Evolutionary conservation across 2,329 filamentous ascomycete genomes (phyloP).

Genomic region (Drechslerella coelobrocha): DNA sequence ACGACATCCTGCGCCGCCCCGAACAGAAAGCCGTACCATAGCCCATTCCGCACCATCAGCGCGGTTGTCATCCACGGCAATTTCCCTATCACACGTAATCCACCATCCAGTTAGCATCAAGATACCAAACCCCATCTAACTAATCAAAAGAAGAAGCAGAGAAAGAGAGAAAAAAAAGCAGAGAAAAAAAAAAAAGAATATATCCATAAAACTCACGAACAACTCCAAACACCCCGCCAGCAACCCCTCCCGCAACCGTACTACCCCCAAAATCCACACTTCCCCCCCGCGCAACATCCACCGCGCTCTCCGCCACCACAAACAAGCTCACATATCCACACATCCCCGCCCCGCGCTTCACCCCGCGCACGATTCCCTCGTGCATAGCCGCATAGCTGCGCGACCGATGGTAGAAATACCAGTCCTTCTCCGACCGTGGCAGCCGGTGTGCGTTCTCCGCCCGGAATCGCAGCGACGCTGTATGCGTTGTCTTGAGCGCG

Average conservation of each 20-base stretch:
- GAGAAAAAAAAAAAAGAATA: conserved; percentile 11
- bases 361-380: conserved; percentile 77
- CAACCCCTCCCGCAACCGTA: conserved; percentile 75
- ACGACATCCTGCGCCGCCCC: conserved; percentile 54
- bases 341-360: conserved; percentile 63
- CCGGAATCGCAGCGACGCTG: conserved; percentile 80
- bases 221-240: conserved; percentile 84
- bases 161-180: conserved; percentile 14
- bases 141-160: conserved; percentile 6
- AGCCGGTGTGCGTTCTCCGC: conserved; percentile 96
- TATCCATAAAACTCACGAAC: conserved; percentile 69
- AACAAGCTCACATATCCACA: conserved; percentile 45
- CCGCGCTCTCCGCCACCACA: conserved; percentile 17
- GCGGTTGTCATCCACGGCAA: conserved; percentile 79
- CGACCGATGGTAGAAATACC: conserved; percentile 98
- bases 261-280: conserved; percentile 82
- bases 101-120: conserved; percentile 57
- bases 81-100: conserved; percentile 65
- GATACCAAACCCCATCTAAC: conserved; percentile 29
- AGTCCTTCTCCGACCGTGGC: conserved; percentile 79
- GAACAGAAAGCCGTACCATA: conserved; percentile 78
- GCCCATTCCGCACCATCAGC: conserved; percentile 78
- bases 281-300: conserved; percentile 59
- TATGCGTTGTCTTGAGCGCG: conserved; percentile 73
- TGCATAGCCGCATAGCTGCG: conserved; percentile 90